Conservation (phyloP, 192 early-diverging fungal genomes). For the Blastocladiella britannica region DNA sequence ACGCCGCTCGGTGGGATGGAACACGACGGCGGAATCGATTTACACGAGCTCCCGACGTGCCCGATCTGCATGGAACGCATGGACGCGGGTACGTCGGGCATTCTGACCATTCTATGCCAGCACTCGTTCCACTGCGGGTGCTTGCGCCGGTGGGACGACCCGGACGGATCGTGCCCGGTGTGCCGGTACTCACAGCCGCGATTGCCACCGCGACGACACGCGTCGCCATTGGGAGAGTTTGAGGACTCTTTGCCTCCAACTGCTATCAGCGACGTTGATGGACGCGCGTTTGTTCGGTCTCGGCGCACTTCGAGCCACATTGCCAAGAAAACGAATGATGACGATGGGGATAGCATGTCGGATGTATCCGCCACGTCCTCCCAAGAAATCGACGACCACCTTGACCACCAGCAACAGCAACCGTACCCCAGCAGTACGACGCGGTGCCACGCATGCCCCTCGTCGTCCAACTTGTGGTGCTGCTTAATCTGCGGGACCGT, state of each 20-base stretch:
- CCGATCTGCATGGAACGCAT: constrained; percentile 92
- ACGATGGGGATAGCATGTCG: no score
- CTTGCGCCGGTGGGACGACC: constrained; percentile 79
- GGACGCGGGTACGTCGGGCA: constrained; percentile 69
- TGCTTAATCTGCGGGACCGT: constrained; percentile 90
- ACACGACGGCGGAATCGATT: background rate
- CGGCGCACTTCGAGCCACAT: no score
- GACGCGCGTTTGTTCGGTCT: no score
- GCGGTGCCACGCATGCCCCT: constrained; percentile 60
- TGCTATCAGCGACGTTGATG: no score
- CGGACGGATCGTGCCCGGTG: constrained; percentile 70
- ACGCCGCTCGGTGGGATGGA: background rate
- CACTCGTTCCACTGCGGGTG: constrained; percentile 91
- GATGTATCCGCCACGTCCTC: constrained; percentile 2
- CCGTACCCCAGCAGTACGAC: no score
- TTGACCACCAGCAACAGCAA: no score
- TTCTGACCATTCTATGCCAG: constrained; percentile 81
- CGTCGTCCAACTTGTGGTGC: constrained; percentile 73
- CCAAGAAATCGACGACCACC: no score
- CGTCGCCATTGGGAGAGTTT: no score
- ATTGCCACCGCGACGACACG: no score
- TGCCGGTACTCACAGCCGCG: constrained; percentile 64
- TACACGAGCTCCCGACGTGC: constrained; percentile 73
- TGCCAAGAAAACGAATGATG: no score
- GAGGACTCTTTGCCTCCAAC: no score